These are phyloP conservation scores for Gynostemma pentaphyllum DNA, from an alignment of 306 rosid species.

Conservation along the genomic window DNA sequence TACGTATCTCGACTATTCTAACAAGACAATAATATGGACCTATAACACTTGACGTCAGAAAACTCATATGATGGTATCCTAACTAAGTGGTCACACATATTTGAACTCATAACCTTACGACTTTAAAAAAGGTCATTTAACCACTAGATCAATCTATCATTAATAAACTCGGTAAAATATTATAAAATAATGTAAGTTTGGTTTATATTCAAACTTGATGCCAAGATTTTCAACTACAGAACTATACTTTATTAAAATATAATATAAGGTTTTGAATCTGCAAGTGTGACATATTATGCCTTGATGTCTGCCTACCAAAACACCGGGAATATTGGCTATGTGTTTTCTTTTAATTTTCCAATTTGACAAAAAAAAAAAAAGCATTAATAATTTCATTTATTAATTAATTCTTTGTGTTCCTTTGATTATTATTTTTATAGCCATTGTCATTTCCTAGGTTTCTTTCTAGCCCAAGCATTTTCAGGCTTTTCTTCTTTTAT, in stretches of 20 bases:
- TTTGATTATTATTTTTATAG: background rate
- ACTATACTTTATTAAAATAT: constrained; percentile 3
- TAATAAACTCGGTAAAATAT: no score
- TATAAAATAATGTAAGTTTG: background rate
- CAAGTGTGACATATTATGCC: constrained; percentile 66
- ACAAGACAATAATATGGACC: no score
- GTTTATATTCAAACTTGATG: constrained; percentile 2
- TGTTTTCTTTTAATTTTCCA: constrained; percentile 16
- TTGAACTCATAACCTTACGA: no score
- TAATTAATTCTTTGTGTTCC: background rate
- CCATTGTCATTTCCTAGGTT: background rate
- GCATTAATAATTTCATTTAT: background rate
- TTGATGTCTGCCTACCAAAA: constrained; percentile 59
- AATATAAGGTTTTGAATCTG: constrained; percentile 29
- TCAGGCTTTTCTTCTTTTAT: background rate
- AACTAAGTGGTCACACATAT: no score
- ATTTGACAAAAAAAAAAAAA: background rate
- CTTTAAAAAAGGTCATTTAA: no score
- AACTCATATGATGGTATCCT: no score
- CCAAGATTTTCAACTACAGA: constrained; percentile 23
- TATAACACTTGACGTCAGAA: no score
- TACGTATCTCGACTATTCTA: no score
- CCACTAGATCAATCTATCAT: no score
- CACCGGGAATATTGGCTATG: constrained; percentile 73
- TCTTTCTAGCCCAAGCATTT: background rate